phyloP scores from a whole-genome alignment of 306 rosid genomes.

The Acacia melanoxylon region DNA sequence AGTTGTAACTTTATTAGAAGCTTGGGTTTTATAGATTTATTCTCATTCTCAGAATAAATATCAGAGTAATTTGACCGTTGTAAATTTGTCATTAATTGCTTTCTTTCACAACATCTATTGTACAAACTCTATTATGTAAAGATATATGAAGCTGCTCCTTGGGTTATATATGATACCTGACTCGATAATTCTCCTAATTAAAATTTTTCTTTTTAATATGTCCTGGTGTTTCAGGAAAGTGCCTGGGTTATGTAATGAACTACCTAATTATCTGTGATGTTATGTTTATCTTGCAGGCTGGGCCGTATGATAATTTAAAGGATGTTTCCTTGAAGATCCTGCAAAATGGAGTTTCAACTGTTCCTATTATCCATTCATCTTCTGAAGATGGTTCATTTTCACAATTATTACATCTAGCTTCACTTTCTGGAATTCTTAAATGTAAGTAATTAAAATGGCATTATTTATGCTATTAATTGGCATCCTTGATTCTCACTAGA shows the following conservation, averaged over 20 bases:
- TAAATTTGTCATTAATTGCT: not conserved
- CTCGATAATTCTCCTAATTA: not conserved
- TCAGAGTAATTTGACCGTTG: slow-evolving; percentile 2
- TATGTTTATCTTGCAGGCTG: no score
- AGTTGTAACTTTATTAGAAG: not conserved
- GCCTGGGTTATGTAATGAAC: not conserved
- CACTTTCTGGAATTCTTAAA: slow-evolving; percentile 87
- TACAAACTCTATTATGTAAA: not conserved
- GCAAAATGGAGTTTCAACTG: slow-evolving; percentile 81
- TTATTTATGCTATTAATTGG: slow-evolving; percentile 16
- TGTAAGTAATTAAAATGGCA: slow-evolving; percentile 48
- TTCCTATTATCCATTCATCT: slow-evolving; percentile 81
- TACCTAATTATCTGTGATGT: not conserved
- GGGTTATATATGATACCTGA: not conserved
- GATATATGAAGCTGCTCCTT: slow-evolving; percentile 11
- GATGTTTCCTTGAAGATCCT: slow-evolving; percentile 78
- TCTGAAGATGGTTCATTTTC: slow-evolving; percentile 83
- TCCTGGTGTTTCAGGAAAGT: not conserved
- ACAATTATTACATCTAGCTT: slow-evolving; percentile 87
- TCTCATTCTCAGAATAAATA: slow-evolving; percentile 5
- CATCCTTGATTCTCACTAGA: slow-evolving; percentile 41
- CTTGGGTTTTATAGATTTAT: not conserved
- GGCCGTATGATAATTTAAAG: slow-evolving; percentile 83
- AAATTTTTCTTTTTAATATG: not conserved
- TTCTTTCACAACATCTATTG: slow-evolving; percentile 1